These are phyloP conservation scores for Mycena metata DNA, from an alignment of 768 basidiomycete genomes.

Conservation along the genomic window DNA sequence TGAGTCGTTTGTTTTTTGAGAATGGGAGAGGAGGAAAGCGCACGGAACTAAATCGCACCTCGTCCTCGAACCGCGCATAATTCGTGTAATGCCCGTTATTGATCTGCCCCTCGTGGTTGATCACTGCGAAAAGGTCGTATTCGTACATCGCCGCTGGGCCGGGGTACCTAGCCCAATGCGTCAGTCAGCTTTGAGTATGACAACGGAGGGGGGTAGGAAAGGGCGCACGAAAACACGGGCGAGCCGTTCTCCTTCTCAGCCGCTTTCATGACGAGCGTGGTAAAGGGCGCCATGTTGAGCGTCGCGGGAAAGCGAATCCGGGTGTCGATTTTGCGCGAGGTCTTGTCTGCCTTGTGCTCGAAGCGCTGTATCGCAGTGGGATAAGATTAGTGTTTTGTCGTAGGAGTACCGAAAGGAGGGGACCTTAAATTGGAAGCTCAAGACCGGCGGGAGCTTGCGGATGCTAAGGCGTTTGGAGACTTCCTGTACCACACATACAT, in stretches of 20 bases:
- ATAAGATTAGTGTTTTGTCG: conserved; percentile 1
- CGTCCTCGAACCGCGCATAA: conserved; percentile 86
- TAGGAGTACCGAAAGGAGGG: background rate
- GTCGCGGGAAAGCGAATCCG: conserved; percentile 85
- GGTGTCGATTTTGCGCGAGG: conserved; percentile 86
- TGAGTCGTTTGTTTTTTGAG: conserved; percentile 43
- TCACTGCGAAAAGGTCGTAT: conserved; percentile 93
- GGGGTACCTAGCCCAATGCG: conserved; percentile 51
- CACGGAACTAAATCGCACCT: conserved; percentile 61
- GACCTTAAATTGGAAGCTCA: conserved; percentile 97
- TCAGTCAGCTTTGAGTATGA: no score
- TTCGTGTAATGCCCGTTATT: conserved; percentile 97
- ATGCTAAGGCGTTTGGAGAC: conserved; percentile 90
- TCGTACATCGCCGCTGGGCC: conserved; percentile 82
- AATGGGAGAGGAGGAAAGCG: no score
- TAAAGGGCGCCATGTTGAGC: conserved; percentile 92
- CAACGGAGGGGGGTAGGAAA: no score
- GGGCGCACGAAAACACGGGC: conserved; percentile 46
- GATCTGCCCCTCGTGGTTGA: conserved; percentile 95
- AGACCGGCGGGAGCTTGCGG: conserved; percentile 86
- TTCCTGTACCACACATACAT: conserved; percentile 57
- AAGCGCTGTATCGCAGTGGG: conserved; percentile 74
- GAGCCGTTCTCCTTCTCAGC: conserved; percentile 59
- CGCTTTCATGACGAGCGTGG: conserved; percentile 70
- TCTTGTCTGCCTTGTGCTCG: conserved; percentile 84